Evolutionary conservation across 1,139 yeast genomes (phyloP).

Genomic region (Pichia sp.): DNA sequence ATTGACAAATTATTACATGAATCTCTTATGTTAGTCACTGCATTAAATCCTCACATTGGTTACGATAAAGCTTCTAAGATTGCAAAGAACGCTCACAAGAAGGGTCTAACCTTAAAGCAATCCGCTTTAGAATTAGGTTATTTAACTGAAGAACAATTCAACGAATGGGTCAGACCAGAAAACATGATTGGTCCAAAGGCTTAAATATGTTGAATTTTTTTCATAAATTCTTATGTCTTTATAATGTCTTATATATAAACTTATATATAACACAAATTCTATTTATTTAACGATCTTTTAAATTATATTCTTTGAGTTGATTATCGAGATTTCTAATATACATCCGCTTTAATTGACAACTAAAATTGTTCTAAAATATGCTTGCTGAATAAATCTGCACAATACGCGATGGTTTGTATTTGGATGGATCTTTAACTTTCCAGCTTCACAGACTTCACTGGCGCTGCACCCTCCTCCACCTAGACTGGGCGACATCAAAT

Average conservation of each 20-base stretch:
- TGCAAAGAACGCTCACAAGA: slow-evolving; percentile 97
- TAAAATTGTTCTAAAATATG: too few relatives aligned
- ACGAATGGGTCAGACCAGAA: slow-evolving; percentile 97
- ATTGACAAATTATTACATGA: slow-evolving; percentile 84
- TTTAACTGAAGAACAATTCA: slow-evolving; percentile 77
- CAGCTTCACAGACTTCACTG: too few relatives aligned
- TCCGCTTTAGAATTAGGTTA: slow-evolving; percentile 89
- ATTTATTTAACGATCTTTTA: not conserved
- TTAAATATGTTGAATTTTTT: not conserved
- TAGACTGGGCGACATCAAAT: too few relatives aligned
- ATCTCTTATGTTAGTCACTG: slow-evolving; percentile 96
- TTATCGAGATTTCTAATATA: too few relatives aligned
- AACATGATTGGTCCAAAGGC: slow-evolving; percentile 90
- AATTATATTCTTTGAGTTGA: too few relatives aligned
- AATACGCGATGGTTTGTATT: too few relatives aligned
- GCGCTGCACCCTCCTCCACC: too few relatives aligned
- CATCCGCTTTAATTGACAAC: too few relatives aligned
- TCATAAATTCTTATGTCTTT: not conserved
- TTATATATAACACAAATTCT: not conserved
- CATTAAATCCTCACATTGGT: slow-evolving; percentile 97
- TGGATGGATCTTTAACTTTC: too few relatives aligned
- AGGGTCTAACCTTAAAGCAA: slow-evolving; percentile 91
- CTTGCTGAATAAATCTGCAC: too few relatives aligned
- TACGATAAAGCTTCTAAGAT: slow-evolving; percentile 96
- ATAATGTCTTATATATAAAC: not conserved